These are phyloP conservation scores for Leccinum uliginosum DNA, from an alignment of 768 basidiomycete genomes.

Conservation along the genomic window DNA sequence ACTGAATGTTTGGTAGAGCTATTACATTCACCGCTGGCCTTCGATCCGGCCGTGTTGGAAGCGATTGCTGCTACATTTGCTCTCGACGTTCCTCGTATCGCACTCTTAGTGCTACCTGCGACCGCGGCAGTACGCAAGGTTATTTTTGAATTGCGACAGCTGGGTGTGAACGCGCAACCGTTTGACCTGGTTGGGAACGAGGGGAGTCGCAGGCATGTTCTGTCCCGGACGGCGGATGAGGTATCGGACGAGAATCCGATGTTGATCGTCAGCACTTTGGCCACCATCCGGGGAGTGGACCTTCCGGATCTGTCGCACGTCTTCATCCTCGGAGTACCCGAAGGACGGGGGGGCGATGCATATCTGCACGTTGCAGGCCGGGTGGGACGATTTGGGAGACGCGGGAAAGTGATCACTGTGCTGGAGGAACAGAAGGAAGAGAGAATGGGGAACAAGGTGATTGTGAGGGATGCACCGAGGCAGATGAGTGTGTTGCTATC, in stretches of 20 bases:
- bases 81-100: constrained; percentile 63
- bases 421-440: constrained; percentile 38
- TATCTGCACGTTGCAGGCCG: constrained; percentile 73
- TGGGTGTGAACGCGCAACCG: constrained; percentile 65
- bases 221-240: constrained; percentile 29
- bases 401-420: constrained; percentile 64
- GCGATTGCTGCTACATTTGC: constrained; percentile 69
- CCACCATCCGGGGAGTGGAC: constrained; percentile 71
- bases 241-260: constrained; percentile 47
- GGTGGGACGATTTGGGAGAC: constrained; percentile 66
- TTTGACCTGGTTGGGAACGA: constrained; percentile 49
- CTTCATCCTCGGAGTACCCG: constrained; percentile 63
- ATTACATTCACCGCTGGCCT: constrained; percentile 43
- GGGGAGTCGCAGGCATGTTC: constrained; percentile 40
- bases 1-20: constrained; percentile 37
- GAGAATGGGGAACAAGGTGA: constrained; percentile 26
- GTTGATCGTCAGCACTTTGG: constrained; percentile 64
- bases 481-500: constrained; percentile 42
- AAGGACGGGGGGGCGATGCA: constrained; percentile 47
- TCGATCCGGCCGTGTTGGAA: constrained; percentile 56
- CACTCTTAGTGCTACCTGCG: constrained; percentile 64
- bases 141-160: constrained; percentile 56
- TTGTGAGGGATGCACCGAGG: constrained; percentile 33
- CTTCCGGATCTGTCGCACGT: constrained; percentile 69
- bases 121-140: constrained; percentile 56